Conservation (phyloP, 2,329 filamentous ascomycete genomes). For the Aspergillus aculeatinus region DNA sequence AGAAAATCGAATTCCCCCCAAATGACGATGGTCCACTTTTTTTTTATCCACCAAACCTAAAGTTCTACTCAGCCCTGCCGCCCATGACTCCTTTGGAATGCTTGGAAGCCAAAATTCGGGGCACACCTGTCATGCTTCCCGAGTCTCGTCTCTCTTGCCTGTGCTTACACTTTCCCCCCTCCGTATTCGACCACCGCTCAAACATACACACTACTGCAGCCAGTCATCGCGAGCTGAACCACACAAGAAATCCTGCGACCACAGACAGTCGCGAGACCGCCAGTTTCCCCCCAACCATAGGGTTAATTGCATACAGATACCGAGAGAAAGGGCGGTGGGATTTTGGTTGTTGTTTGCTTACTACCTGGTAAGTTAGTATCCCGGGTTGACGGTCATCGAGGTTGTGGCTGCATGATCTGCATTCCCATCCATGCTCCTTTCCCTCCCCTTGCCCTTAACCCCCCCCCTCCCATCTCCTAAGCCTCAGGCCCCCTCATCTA, state of each 20-base stretch:
- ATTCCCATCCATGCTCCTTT: not conserved
- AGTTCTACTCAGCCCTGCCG: not conserved
- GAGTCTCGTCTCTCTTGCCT: not conserved
- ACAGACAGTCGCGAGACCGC: not conserved
- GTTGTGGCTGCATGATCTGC: conserved; percentile 10
- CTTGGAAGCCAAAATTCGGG: not conserved
- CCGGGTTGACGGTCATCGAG: not conserved
- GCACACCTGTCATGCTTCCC: not conserved
- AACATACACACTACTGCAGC: not conserved
- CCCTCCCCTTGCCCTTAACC: not conserved
- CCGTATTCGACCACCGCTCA: not conserved
- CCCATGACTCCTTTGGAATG: not conserved
- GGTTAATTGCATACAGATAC: conserved; percentile 7
- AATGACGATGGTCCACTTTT: not conserved
- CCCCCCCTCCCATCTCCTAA: not conserved
- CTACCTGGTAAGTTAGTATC: not conserved
- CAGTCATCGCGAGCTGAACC: conserved; percentile 3
- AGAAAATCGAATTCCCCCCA: not conserved
- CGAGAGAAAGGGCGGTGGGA: conserved; percentile 12
- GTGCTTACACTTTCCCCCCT: not conserved
- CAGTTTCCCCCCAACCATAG: conserved; percentile 5
- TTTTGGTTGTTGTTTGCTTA: not conserved
- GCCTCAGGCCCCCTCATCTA: not conserved
- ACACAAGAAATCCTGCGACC: not conserved
- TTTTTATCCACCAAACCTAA: not conserved